phyloP scores from a whole-genome alignment of 257 asterid genomes.

The Salvia miltiorrhiza region DNA sequence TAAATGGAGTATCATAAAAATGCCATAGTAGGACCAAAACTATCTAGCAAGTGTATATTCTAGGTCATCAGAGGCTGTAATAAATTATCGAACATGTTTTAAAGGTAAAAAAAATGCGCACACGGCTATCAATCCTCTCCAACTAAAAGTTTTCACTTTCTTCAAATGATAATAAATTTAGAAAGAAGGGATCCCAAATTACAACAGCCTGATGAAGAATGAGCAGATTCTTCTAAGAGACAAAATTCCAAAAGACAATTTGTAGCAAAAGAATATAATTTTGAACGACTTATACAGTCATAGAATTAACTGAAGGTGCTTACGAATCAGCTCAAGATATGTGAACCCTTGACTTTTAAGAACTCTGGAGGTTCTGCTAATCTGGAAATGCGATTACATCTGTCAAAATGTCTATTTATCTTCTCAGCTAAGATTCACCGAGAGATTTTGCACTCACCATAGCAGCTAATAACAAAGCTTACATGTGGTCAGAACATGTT shows the following conservation, averaged over 20 bases:
- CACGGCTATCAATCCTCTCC: background rate
- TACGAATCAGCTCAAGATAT: background rate
- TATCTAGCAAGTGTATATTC: background rate
- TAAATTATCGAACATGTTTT: background rate
- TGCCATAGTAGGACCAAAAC: background rate
- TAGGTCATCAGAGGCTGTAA: slow-evolving; percentile 7
- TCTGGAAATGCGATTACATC: background rate
- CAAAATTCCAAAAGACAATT: background rate
- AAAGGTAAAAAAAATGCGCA: background rate
- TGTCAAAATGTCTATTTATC: background rate
- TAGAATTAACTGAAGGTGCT: background rate
- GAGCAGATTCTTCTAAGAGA: background rate
- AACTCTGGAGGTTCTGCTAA: background rate
- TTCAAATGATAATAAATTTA: background rate
- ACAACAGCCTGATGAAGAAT: background rate
- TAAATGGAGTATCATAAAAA: background rate
- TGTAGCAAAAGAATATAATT: background rate
- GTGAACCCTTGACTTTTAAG: background rate
- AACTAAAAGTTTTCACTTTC: background rate
- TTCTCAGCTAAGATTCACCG: slow-evolving; percentile 1
- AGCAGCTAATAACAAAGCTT: background rate
- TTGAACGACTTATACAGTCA: background rate
- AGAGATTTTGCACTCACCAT: background rate
- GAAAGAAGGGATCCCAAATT: background rate
- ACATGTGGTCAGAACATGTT: background rate